Evolutionary conservation across 2,329 filamentous ascomycete species (phyloP), one percentile per base, ranked within the genome.

Genomic region (Ophiocordyceps robertsii): DNA sequence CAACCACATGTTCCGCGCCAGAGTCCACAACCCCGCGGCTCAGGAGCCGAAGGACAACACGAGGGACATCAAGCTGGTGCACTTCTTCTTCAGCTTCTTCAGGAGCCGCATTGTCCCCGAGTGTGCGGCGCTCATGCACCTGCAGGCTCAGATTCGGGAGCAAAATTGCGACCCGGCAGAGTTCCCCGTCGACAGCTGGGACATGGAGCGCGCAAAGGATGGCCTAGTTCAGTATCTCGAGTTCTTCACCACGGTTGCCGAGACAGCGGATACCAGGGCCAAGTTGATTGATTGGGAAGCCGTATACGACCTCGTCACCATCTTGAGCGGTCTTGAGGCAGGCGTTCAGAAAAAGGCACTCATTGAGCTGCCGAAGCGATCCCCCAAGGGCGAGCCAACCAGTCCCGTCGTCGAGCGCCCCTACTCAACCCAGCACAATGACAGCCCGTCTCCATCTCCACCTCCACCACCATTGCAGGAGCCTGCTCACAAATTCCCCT

Each of bases 151-250:
- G 56, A 94, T 95, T 30, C 81, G 86, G 36, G 79, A 82, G 35
- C 80, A 82, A 29, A 72, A 80, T 44, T 78, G 82, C 14, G 76
- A 90, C 46, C 80, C 86, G 0, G 79, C 85, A 47, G 89, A 95
- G 54, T 96, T 95, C 53, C 90, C 90, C 0, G 80, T 95, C 2
- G 93, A 96, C 53, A 75, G 88, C 38, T 96, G 90, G 90, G 90
- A 96, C 54, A 94, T 96, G 83, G 90, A 96, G 59, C 79, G 90
- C 13, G 90, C 93, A 45, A 95, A 94, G 59, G 90, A 96, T 55
- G 90, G 90, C 1, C 77, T 96, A 1, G 87, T 89, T 41, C 89
- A 95, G 60, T 95, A 94, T 56, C 76, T 96, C 2, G 89, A 95
- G 53, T 94, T 96, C 58, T 83, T 95, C 42, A 87, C 84, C 14